A percentile compares a stretch with the other conserved stretches of the same genome.
These are phyloP conservation scores for Talaromyces sp. DNA, from an alignment of 2,329 filamentous ascomycete species.

Conservation along the genomic window DNA sequence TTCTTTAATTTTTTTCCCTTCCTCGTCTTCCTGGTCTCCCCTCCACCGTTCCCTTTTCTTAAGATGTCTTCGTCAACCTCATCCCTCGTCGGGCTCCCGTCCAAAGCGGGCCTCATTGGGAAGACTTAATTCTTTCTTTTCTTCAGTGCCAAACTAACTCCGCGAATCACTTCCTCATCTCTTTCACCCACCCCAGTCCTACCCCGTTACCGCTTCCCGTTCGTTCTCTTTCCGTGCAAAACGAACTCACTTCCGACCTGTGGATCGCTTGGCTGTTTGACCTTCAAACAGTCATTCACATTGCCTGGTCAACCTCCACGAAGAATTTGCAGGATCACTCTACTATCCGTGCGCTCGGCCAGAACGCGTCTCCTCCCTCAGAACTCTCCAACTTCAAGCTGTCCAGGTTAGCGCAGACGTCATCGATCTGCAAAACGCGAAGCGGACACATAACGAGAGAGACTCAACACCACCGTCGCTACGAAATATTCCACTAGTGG, in stretches of 20 bases:
- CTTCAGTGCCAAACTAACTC: slow-evolving; percentile 16
- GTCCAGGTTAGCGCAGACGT: neutral
- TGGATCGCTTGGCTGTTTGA: slow-evolving; percentile 10
- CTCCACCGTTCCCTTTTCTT: slow-evolving; percentile 23
- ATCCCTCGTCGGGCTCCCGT: slow-evolving; percentile 38
- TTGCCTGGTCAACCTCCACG: neutral
- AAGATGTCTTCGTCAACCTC: slow-evolving; percentile 36
- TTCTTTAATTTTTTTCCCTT: slow-evolving; percentile 18
- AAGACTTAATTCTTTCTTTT: slow-evolving; percentile 31
- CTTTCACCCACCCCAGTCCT: slow-evolving; percentile 12
- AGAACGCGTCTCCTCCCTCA: neutral
- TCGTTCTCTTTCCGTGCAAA: slow-evolving; percentile 15
- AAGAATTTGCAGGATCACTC: neutral
- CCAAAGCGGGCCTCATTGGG: slow-evolving; percentile 45
- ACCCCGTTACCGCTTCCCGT: slow-evolving; percentile 13
- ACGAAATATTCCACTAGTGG: neutral
- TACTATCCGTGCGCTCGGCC: neutral
- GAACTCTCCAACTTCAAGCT: neutral
- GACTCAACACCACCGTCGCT: neutral
- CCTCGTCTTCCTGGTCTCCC: slow-evolving; percentile 7
- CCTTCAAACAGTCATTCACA: neutral
- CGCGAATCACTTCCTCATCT: slow-evolving; percentile 15
- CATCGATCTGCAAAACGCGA: slow-evolving; percentile 1
- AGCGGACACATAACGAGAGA: neutral
- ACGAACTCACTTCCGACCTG: slow-evolving; percentile 9